These are phyloP conservation scores for Penicillium mononematosum DNA, from an alignment of 495 filamentous ascomycete species.

Conservation along the genomic window DNA sequence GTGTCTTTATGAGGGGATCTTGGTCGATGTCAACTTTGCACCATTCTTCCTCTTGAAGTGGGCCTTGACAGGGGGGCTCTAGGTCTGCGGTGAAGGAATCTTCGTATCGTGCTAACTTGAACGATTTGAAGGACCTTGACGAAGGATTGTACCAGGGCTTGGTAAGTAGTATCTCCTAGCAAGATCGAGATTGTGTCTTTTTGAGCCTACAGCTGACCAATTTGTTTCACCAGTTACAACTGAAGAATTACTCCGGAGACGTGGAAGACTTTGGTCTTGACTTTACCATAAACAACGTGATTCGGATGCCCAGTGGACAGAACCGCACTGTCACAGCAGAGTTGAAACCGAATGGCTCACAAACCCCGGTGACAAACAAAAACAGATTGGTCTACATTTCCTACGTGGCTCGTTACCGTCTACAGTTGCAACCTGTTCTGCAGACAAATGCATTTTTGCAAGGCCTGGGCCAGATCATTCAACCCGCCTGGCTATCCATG, in stretches of 20 bases:
- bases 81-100: slow-evolving; percentile 61
- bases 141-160: slow-evolving; percentile 92
- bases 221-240: slow-evolving; percentile 50
- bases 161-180: slow-evolving; percentile 36
- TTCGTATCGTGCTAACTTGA: slow-evolving; percentile 81
- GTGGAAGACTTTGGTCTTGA: slow-evolving; percentile 78
- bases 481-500: slow-evolving; percentile 92
- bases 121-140: slow-evolving; percentile 91
- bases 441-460: slow-evolving; percentile 87
- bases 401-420: slow-evolving; percentile 80
- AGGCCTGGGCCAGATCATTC: slow-evolving; percentile 83
- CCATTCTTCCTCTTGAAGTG: slow-evolving; percentile 96
- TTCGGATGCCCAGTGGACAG: slow-evolving; percentile 52
- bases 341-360: slow-evolving; percentile 70
- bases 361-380: slow-evolving; percentile 81
- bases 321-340: slow-evolving; percentile 61
- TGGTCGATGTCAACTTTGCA: slow-evolving; percentile 91
- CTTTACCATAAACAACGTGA: slow-evolving; percentile 84
- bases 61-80: slow-evolving; percentile 71
- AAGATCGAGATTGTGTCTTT: neutral
- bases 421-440: slow-evolving; percentile 69
- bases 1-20: slow-evolving; percentile 95
- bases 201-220: slow-evolving; percentile 9
- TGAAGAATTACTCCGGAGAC: slow-evolving; percentile 87
- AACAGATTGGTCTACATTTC: slow-evolving; percentile 94